Evolutionary conservation across 345 rosid species (phyloP).

Genomic region (Corchorus capsularis): DNA sequence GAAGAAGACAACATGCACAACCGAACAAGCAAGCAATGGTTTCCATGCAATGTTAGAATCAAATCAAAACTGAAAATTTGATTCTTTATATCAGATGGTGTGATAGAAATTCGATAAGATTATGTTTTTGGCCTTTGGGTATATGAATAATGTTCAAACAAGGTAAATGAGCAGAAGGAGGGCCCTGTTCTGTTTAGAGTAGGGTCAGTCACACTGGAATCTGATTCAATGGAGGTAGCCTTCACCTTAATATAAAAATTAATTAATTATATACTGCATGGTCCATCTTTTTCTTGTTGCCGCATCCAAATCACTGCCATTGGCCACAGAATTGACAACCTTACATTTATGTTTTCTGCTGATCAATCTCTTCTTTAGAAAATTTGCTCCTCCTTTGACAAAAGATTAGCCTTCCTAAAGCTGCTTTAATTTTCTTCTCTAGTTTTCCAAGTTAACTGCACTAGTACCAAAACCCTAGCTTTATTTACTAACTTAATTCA

Average conservation of each 20-base stretch:
- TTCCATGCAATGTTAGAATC: background rate
- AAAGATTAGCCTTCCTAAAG: background rate
- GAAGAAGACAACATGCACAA: background rate
- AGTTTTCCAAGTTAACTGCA: background rate
- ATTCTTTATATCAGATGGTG: background rate
- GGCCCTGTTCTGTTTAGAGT: background rate
- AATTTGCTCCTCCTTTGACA: background rate
- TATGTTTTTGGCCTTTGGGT: background rate
- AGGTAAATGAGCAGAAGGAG: background rate
- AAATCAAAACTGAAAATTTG: background rate
- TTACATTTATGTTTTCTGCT: background rate
- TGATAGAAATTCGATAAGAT: background rate
- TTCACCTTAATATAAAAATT: background rate
- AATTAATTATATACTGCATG: background rate
- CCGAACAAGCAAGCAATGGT: background rate
- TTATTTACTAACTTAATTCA: background rate
- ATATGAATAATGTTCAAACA: background rate
- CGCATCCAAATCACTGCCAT: slow-evolving; percentile 5
- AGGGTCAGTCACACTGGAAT: slow-evolving; percentile 1
- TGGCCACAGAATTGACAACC: background rate
- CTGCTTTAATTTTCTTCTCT: background rate
- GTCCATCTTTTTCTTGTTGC: background rate
- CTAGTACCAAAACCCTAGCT: background rate
- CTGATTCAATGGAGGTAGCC: slow-evolving; percentile 2
- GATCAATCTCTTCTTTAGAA: background rate